Conservation (phyloP, 768 basidiomycete species). For the Suillus bovinus region DNA sequence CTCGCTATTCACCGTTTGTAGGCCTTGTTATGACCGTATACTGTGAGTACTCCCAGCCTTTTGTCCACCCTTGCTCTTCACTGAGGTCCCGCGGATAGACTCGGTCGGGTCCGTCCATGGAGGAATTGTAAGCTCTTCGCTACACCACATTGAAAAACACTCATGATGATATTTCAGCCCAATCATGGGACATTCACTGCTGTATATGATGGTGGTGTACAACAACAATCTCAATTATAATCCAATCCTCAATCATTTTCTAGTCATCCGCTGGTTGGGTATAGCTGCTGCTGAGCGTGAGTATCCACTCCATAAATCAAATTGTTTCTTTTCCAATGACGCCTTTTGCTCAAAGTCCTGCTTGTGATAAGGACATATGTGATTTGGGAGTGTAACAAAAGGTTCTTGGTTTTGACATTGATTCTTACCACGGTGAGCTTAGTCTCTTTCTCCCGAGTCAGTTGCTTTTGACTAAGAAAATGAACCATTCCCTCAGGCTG, state of each 20-base stretch:
- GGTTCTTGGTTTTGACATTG: not conserved
- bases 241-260: not conserved
- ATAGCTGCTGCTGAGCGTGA: not conserved
- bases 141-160: not conserved
- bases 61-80: not conserved
- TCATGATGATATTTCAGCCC: not conserved
- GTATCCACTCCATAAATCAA: not conserved
- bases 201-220: not conserved
- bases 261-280: not conserved
- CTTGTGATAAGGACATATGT: not conserved
- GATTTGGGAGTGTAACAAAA: not conserved
- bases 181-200: not conserved
- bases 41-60: not conserved
- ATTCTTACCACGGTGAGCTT: not conserved
- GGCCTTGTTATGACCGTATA: constrained; percentile 5
- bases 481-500: not conserved
- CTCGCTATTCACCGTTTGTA: constrained; percentile 1
- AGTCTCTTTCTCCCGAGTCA: not conserved
- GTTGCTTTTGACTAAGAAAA: not conserved
- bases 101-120: not conserved
- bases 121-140: not conserved
- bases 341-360: not conserved
- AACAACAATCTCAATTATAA: not conserved
- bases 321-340: not conserved
- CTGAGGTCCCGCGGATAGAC: not conserved